Evolutionary conservation across 2,329 filamentous ascomycete genomes (phyloP), one percentile per base, ranked within the genome.

Genomic region (Apiospora aurea): DNA sequence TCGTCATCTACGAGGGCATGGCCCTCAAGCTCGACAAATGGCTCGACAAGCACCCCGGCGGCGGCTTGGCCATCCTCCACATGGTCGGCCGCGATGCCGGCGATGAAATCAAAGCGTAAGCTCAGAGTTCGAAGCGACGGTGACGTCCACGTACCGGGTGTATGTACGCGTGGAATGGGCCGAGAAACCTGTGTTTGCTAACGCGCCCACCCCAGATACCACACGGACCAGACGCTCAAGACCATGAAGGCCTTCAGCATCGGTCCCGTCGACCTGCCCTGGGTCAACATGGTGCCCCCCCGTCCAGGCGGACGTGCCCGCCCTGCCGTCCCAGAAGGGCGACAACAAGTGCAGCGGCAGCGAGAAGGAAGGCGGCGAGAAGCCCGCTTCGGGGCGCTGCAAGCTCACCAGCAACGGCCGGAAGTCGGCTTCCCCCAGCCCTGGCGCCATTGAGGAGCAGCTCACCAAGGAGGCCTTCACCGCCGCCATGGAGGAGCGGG

Each of bases 161-260:
- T 67, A 46, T 46, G 66, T 67, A 47, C 71, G 49, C 34, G 21
- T 64, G 49, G 29, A 66, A 18, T 6, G 44, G 24, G 41, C 66
- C 13, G 2, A 26, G 46, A 26, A 41, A 29, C 69, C 2, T 29
- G 26, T 43, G 10, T 46, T 53, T n/a, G 57, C 53, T 53, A 43
- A 53, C 46, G 46, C 51, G n/a, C 16, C 21, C 16, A 21, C 69
- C n/a, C 72, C 82, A 91, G 89, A 74, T 91, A 90, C 79, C 90
- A 92, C 78, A 86, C 84, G 51, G 80, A 82, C 53, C 80, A 83
- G 70, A 88, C 88, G 18, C 79, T 90, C 43, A 82, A 84, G 68
- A 86, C 85, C 69, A 90, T 92, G 88, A 87, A 86, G 79, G 85
- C 86, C 76, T 90, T 86, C 80, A 88, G 87, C 75, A 89, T 92